These are phyloP conservation scores for Salix dunnii DNA, from an alignment of 345 rosid species.

Conservation along the genomic window DNA sequence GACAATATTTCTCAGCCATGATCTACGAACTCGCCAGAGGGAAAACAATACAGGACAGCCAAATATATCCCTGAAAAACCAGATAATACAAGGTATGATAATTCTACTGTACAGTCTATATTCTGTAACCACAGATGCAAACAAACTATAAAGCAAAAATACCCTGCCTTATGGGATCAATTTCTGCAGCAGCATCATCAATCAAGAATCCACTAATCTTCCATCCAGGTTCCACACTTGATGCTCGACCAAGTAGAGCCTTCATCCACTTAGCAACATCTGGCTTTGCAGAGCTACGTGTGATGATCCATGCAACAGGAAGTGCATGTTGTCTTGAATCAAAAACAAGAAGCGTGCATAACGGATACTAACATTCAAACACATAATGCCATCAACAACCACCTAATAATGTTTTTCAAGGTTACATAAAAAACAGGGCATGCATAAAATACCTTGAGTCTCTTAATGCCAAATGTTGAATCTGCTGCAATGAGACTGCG, in stretches of 20 bases:
- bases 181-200: constrained; percentile 85
- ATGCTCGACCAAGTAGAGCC: constrained; percentile 61
- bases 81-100: constrained; percentile 18
- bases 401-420: not conserved
- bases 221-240: constrained; percentile 64
- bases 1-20: constrained; percentile 85
- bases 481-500: constrained; percentile 73
- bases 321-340: constrained; percentile 94
- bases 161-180: constrained; percentile 74
- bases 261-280: constrained; percentile 90
- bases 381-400: constrained; percentile 13
- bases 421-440: not conserved
- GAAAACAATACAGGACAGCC: constrained; percentile 76
- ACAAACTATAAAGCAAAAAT: constrained; percentile 14
- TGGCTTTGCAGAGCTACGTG: constrained; percentile 75
- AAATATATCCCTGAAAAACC: constrained; percentile 65
- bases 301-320: constrained; percentile 88
- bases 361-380: constrained; percentile 62
- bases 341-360: constrained; percentile 82
- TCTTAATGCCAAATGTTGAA: constrained; percentile 85
- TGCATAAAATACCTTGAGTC: constrained; percentile 60
- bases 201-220: constrained; percentile 70
- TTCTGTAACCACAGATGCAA: not conserved
- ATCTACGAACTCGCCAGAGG: constrained; percentile 88
- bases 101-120: not conserved